Evolutionary conservation across 1,139 yeast genomes (phyloP).

Genomic region (Starmera stellimalicola): DNA sequence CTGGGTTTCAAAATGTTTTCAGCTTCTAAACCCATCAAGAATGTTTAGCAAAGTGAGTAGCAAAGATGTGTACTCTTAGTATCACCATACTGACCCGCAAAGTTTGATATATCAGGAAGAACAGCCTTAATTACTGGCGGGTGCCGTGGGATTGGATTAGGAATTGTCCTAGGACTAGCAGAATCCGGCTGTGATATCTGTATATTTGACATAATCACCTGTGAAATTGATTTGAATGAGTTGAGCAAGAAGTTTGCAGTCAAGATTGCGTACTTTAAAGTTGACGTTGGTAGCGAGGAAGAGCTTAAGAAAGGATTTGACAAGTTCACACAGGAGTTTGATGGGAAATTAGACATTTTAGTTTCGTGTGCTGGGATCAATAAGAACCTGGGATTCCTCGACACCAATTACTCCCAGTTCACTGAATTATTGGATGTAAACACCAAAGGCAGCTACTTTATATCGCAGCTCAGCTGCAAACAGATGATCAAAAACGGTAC

Average conservation of each 20-base stretch:
- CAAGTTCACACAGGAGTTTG: constrained; percentile 7
- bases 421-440: constrained; percentile 6
- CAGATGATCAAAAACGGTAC: constrained; percentile 9
- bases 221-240: constrained; percentile 3
- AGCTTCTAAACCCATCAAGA: no score
- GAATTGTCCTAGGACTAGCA: constrained; percentile 10
- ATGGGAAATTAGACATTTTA: constrained; percentile 9
- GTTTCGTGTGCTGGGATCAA: constrained; percentile 14
- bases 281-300: constrained; percentile 5
- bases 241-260: constrained; percentile 3
- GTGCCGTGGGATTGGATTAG: constrained; percentile 12
- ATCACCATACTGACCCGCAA: no score
- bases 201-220: constrained; percentile 5
- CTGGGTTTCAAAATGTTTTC: no score
- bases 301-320: constrained; percentile 4
- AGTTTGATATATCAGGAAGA: constrained; percentile 2
- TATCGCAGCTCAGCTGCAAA: constrained; percentile 10
- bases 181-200: constrained; percentile 12
- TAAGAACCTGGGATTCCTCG: constrained; percentile 7
- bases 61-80: no score
- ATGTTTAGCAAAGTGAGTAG: no score
- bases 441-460: constrained; percentile 8
- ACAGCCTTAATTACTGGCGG: constrained; percentile 12
- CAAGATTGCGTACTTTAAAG: constrained; percentile 5
- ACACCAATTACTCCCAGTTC: constrained; percentile 8